Evolutionary conservation across 192 early-diverging fungal species (phyloP).

Genomic region (Endogone sp.): DNA sequence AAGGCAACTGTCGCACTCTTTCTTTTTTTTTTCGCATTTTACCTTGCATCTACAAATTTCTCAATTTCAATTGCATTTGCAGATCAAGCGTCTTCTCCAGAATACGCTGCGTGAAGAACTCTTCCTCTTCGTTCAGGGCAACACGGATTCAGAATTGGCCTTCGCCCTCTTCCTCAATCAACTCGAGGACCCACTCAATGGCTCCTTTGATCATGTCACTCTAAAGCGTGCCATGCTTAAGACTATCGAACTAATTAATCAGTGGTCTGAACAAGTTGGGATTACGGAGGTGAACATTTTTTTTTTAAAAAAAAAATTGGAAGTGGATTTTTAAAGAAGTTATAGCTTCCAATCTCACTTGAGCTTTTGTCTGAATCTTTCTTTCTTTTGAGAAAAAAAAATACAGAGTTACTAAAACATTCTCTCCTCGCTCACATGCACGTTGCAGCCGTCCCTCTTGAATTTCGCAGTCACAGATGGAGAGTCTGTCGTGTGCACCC

Average conservation of each 20-base stretch:
- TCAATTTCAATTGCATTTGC: no score
- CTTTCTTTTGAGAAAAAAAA: no score
- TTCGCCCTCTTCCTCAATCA: constrained; percentile 77
- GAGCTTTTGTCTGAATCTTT: no score
- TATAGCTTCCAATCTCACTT: no score
- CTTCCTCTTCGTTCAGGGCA: constrained; percentile 68
- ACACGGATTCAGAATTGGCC: constrained; percentile 77
- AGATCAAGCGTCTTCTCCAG: constrained; percentile 68
- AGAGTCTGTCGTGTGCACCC: constrained; percentile 66
- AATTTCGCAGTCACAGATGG: constrained; percentile 87
- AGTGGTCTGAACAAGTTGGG: constrained; percentile 61
- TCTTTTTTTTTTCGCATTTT: no score
- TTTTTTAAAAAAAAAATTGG: no score
- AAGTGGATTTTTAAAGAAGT: no score
- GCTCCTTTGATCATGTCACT: constrained; percentile 52
- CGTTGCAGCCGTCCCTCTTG: constrained; percentile 57
- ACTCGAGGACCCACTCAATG: constrained; percentile 33
- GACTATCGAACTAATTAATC: constrained; percentile 72
- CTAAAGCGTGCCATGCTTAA: constrained; percentile 68
- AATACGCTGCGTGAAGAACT: constrained; percentile 61
- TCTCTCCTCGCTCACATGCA: background rate
- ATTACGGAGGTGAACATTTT: constrained; percentile 35
- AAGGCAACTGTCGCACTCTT: constrained; percentile 23
- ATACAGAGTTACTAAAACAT: background rate
- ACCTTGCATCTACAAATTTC: no score